phyloP scores from a whole-genome alignment of 495 filamentous ascomycete genomes.

The Chaetomium fimeti region DNA sequence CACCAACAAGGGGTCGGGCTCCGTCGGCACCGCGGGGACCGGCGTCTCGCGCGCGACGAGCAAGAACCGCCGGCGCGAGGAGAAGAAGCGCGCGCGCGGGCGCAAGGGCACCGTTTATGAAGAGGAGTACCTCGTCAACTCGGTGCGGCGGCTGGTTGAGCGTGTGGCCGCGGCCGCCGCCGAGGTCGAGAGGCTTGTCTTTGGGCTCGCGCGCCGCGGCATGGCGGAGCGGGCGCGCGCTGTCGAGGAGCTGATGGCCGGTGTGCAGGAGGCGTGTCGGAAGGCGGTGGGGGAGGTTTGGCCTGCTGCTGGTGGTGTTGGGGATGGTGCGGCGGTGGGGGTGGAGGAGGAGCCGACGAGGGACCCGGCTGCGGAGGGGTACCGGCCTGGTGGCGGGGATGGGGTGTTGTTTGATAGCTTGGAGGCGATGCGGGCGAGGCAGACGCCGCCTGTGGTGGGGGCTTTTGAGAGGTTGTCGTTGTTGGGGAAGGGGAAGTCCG shows the following conservation, averaged over 20 bases:
- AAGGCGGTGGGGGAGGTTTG: slow-evolving; percentile 68
- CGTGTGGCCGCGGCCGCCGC: slow-evolving; percentile 66
- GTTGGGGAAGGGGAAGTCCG: slow-evolving; percentile 31
- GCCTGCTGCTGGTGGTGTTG: slow-evolving; percentile 36
- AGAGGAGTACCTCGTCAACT: slow-evolving; percentile 92
- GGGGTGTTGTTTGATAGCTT: slow-evolving; percentile 52
- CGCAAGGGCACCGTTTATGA: slow-evolving; percentile 97
- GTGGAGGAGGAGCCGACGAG: slow-evolving; percentile 2
- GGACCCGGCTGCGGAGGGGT: slow-evolving; percentile 38
- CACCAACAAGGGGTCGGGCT: slow-evolving; percentile 58
- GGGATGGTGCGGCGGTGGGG: slow-evolving; percentile 17
- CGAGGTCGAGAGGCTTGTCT: slow-evolving; percentile 70
- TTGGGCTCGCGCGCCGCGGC: slow-evolving; percentile 68
- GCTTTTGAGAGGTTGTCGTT: slow-evolving; percentile 53
- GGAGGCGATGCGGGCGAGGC: slow-evolving; percentile 45
- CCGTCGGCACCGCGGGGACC: slow-evolving; percentile 65
- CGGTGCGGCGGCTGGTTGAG: slow-evolving; percentile 78
- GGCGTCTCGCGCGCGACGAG: slow-evolving; percentile 69
- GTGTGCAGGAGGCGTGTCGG: slow-evolving; percentile 67
- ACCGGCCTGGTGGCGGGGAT: slow-evolving; percentile 48
- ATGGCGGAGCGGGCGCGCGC: slow-evolving; percentile 87
- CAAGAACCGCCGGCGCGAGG: slow-evolving; percentile 80
- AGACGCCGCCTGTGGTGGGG: slow-evolving; percentile 48
- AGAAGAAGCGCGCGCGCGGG: slow-evolving; percentile 89
- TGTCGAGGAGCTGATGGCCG: slow-evolving; percentile 66